Conservation (phyloP, 257 asterid genomes). For the Fraxinus pennsylvanica region DNA sequence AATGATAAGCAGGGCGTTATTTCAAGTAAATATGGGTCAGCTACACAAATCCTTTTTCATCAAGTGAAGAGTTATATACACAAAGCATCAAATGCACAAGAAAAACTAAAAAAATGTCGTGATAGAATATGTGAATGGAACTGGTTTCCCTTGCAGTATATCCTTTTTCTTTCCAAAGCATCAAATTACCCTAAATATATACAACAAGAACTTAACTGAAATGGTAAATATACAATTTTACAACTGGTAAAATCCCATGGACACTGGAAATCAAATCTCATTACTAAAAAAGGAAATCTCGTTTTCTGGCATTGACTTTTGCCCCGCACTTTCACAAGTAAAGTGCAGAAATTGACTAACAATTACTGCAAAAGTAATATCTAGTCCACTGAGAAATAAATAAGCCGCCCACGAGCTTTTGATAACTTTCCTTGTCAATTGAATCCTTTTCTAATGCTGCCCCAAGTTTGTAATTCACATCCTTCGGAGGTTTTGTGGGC, state of each 20-base stretch:
- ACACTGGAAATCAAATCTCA: not conserved
- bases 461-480: not conserved
- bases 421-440: not conserved
- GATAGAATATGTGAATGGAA: not conserved
- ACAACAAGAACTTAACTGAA: not conserved
- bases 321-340: not conserved
- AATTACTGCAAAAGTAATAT: not conserved
- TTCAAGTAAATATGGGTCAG: not conserved
- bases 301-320: not conserved
- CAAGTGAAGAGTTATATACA: not conserved
- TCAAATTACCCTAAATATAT: not conserved
- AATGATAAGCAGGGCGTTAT: not conserved
- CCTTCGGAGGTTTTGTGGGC: not conserved
- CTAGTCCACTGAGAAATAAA: not conserved
- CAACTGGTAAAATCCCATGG: not conserved
- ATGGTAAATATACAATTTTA: not conserved
- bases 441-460: not conserved
- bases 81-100: not conserved
- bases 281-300: not conserved
- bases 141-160: not conserved
- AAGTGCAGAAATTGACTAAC: not conserved
- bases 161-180: not conserved
- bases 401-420: not conserved
- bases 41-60: not conserved
- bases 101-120: not conserved